phyloP scores from a whole-genome alignment of 768 basidiomycete genomes.

The Termitomyces titanicus region DNA sequence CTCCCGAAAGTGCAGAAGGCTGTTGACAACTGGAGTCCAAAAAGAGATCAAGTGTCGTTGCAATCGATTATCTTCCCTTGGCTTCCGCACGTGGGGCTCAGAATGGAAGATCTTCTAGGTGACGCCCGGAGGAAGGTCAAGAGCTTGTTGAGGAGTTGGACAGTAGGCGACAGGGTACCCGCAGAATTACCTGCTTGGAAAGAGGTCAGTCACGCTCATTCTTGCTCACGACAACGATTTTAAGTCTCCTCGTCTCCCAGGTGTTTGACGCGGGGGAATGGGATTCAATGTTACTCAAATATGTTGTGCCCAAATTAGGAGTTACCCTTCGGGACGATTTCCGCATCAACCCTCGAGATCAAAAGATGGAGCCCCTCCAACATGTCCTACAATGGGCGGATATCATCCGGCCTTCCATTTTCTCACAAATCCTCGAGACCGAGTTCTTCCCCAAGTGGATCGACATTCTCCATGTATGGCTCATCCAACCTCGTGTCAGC shows the following conservation, averaged over 20 bases:
- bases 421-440: conserved; percentile 80
- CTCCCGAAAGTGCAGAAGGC: conserved; percentile 88
- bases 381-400: conserved; percentile 74
- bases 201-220: conserved; percentile 47
- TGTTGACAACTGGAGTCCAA: conserved; percentile 79
- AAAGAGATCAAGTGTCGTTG: conserved; percentile 53
- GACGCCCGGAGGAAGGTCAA: conserved; percentile 88
- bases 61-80: conserved; percentile 91
- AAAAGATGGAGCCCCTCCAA: conserved; percentile 81
- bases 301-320: conserved; percentile 89
- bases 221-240: background rate
- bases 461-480: conserved; percentile 87
- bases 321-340: conserved; percentile 80
- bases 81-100: conserved; percentile 83
- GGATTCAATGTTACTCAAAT: conserved; percentile 88
- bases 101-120: conserved; percentile 81
- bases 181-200: conserved; percentile 78
- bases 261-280: conserved; percentile 81
- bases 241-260: conserved; percentile 26
- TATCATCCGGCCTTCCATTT: conserved; percentile 70
- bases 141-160: conserved; percentile 74
- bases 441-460: conserved; percentile 99
- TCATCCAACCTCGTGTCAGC: conserved; percentile 82
- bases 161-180: conserved; percentile 65
- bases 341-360: conserved; percentile 85